Evolutionary conservation across 1,284 basidiomycete genomes (phyloP).

Genomic region (Papiliotrema terrestris): DNA sequence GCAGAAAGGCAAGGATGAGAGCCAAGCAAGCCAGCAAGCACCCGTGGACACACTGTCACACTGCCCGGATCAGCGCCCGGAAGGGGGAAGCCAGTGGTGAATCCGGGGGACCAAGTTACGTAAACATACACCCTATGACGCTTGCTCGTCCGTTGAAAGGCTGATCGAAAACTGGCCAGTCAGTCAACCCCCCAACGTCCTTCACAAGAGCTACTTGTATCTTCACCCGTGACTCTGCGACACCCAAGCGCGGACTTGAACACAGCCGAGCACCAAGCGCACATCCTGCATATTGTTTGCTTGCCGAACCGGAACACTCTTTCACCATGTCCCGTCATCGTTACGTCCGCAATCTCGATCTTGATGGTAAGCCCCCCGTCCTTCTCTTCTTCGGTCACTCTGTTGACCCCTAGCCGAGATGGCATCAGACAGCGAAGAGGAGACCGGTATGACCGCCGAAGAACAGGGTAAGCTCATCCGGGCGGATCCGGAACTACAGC

Average conservation of each 20-base stretch:
- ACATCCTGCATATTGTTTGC: too few species aligned
- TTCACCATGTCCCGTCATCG: conserved; percentile 72
- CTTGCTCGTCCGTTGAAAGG: neutral
- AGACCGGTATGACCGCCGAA: conserved; percentile 37
- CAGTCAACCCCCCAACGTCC: too few species aligned
- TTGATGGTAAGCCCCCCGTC: conserved; percentile 61
- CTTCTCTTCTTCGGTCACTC: conserved; percentile 4
- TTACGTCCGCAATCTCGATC: conserved; percentile 80
- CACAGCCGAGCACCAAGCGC: too few species aligned
- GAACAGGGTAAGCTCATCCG: conserved; percentile 33
- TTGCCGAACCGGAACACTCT: too few species aligned
- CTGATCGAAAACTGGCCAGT: neutral
- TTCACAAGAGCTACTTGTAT: too few species aligned
- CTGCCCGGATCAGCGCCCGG: too few species aligned
- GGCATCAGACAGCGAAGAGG: conserved; percentile 46
- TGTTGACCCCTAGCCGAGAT: conserved; percentile 45
- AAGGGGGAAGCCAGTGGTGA: too few species aligned
- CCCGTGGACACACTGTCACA: too few species aligned
- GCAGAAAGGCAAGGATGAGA: neutral
- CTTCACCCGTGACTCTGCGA: too few species aligned
- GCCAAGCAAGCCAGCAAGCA: neutral
- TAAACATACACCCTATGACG: neutral
- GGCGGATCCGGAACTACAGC: neutral
- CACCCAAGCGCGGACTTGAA: too few species aligned
- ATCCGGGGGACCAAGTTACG: neutral